Evolutionary conservation across 2,329 filamentous ascomycete genomes (phyloP), one percentile per base, ranked within the genome.

Genomic region (Fusarium nisikadoi): DNA sequence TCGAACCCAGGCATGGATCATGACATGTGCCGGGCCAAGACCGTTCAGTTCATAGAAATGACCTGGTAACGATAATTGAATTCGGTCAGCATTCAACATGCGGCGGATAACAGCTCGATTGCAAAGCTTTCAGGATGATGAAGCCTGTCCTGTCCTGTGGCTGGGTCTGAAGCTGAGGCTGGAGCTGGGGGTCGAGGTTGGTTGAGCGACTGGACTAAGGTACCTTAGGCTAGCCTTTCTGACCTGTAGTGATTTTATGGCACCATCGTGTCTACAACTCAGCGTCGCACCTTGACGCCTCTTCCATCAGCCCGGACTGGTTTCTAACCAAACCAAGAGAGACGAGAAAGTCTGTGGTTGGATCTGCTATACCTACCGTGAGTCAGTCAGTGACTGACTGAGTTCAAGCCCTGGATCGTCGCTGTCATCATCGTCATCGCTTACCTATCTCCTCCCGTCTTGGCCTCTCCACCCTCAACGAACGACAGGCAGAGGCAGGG

Each of bases 351-450:
- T 27, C 31, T 62, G 31, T 47, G 47, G 46, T 53, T 31, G 49
- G 43, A 70, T 61, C 60, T 55, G n/a, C 36, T 45, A 39, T 46
- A 38, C 25, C 25, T 19, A 59, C 43, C 19, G 27, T 19, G 29
- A 14, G 20, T 25, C 23, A 25, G 23, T 25, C 23, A 25, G 23
- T 25, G 23, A 25, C 4, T 25, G 23, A 25, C 23, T 25, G 23
- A 25, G 23, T 25, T 25, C 23, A 25, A 25, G 23, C 68, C 68
- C 68, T 71, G 52, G 67, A 71, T 67, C 46, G 62, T 53, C 68
- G 52, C 67, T 71, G 68, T 71, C 68, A 71, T 71, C 68, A 71
- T 68, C 68, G 68, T 68, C 68, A 71, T 71, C 53, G 68, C 68
- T 68, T 49, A 64, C 35, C 54, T 55, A 57, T 66, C 68, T 67